These are phyloP conservation scores for Pseudonitzschia multistriata DNA, from an alignment of 108 stramenopile genomes.

Conservation along the genomic window DNA sequence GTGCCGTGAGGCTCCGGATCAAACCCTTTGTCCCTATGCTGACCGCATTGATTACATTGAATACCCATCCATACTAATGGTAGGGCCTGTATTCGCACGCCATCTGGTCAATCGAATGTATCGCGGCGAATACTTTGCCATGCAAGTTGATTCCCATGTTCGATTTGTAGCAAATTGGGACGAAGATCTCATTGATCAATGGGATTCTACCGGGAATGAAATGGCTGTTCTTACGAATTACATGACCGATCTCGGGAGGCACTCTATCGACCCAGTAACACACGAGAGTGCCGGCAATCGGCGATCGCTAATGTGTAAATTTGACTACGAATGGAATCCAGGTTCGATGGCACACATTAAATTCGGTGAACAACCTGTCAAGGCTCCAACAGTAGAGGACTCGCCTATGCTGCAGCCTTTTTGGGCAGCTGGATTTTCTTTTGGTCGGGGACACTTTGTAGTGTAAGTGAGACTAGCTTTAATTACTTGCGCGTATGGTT, in stretches of 20 bases:
- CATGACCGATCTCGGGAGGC: constrained; percentile 33
- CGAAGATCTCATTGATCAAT: constrained; percentile 51
- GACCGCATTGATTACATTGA: constrained; percentile 50
- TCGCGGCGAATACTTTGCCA: constrained; percentile 72
- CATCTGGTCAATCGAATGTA: constrained; percentile 74
- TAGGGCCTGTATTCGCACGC: constrained; percentile 66
- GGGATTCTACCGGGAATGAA: constrained; percentile 51
- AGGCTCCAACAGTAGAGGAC: constrained; percentile 12
- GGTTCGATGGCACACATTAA: constrained; percentile 28
- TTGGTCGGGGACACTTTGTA: constrained; percentile 62
- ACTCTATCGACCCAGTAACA: constrained; percentile 27
- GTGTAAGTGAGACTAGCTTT: constrained; percentile 50
- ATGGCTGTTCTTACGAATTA: constrained; percentile 61
- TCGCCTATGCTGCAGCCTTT: constrained; percentile 65
- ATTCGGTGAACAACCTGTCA: constrained; percentile 37
- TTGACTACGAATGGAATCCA: constrained; percentile 37
- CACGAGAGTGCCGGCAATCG: constrained; percentile 12
- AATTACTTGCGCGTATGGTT: too few species aligned
- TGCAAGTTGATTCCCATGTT: constrained; percentile 74
- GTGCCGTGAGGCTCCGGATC: constrained; percentile 44
- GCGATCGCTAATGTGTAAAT: constrained; percentile 48
- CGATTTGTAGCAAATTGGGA: constrained; percentile 56
- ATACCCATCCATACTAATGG: constrained; percentile 42
- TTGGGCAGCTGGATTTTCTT: constrained; percentile 87
- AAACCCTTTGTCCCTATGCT: constrained; percentile 50